Conservation (phyloP, 495 filamentous ascomycete genomes). For the Podospora bellae-mahoneyi region DNA sequence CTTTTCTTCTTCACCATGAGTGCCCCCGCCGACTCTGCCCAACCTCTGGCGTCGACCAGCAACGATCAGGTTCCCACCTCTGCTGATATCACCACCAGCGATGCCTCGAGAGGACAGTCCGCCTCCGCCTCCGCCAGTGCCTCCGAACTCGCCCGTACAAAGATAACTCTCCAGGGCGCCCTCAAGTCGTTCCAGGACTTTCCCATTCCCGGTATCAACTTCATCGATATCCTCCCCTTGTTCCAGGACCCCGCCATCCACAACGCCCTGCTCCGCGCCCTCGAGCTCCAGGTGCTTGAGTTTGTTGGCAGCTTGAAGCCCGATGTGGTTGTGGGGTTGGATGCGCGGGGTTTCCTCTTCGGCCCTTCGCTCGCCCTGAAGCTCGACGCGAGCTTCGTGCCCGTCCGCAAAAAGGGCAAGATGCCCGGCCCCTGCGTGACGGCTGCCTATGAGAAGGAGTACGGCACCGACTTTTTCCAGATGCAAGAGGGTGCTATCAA, state of each 20-base stretch:
- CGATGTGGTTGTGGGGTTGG: constrained; percentile 89
- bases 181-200: constrained; percentile 83
- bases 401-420: constrained; percentile 94
- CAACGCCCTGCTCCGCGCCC: constrained; percentile 71
- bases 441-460: constrained; percentile 89
- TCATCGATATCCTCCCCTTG: constrained; percentile 97
- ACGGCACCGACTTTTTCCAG: constrained; percentile 94
- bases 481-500: constrained; percentile 85
- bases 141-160: constrained; percentile 91
- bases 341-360: constrained; percentile 93
- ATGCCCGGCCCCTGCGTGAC: constrained; percentile 83
- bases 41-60: constrained; percentile 27
- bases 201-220: constrained; percentile 88
- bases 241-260: constrained; percentile 80
- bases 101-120: constrained; percentile 58
- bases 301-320: constrained; percentile 52
- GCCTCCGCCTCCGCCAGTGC: constrained; percentile 64
- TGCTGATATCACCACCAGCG: constrained; percentile 28
- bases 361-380: constrained; percentile 85
- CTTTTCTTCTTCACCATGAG: constrained; percentile 56
- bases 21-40: constrained; percentile 40
- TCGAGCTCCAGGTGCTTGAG: constrained; percentile 75
- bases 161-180: constrained; percentile 60
- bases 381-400: constrained; percentile 85
- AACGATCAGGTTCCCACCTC: constrained; percentile 19